Conservation (phyloP, 2,329 filamentous ascomycete species). For the Calonectria ilicicola region DNA sequence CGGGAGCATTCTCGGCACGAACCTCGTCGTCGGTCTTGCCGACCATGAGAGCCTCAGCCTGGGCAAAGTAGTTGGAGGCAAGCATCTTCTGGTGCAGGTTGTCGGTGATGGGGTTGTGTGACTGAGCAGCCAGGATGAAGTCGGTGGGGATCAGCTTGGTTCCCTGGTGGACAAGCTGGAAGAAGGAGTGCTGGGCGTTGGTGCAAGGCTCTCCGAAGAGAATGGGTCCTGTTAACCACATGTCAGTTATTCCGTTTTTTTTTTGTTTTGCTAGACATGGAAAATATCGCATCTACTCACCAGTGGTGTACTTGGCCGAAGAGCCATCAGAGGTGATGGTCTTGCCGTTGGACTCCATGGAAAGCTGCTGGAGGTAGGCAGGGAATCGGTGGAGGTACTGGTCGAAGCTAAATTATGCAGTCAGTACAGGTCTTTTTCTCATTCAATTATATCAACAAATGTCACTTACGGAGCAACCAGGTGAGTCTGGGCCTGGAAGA, state of each 20-base stretch:
- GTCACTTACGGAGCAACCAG: slow-evolving; percentile 87
- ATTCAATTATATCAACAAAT: background rate
- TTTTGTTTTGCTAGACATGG: background rate
- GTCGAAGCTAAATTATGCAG: slow-evolving; percentile 75
- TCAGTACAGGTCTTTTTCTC: no score
- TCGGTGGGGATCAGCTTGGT: slow-evolving; percentile 99
- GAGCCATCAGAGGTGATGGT: slow-evolving; percentile 90
- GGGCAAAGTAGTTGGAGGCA: slow-evolving; percentile 91
- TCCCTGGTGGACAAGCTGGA: slow-evolving; percentile 98
- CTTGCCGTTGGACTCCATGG: slow-evolving; percentile 99
- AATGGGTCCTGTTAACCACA: slow-evolving; percentile 73
- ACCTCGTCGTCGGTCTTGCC: slow-evolving; percentile 88
- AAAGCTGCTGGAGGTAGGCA: slow-evolving; percentile 97
- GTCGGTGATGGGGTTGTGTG: slow-evolving; percentile 93
- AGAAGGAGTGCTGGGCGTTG: slow-evolving; percentile 99
- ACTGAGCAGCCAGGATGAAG: slow-evolving; percentile 96
- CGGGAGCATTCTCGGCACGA: slow-evolving; percentile 78
- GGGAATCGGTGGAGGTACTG: slow-evolving; percentile 99
- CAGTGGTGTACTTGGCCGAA: slow-evolving; percentile 97
- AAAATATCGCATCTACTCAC: slow-evolving; percentile 43
- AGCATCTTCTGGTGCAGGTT: slow-evolving; percentile 98
- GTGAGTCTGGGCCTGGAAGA: slow-evolving; percentile 98
- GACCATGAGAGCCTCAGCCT: slow-evolving; percentile 91
- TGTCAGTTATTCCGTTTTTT: slow-evolving; percentile 31
- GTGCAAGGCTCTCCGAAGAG: slow-evolving; percentile 98